These are phyloP conservation scores for Mikania micrantha DNA, from an alignment of 129 eudicot genomes.

Conservation along the genomic window DNA sequence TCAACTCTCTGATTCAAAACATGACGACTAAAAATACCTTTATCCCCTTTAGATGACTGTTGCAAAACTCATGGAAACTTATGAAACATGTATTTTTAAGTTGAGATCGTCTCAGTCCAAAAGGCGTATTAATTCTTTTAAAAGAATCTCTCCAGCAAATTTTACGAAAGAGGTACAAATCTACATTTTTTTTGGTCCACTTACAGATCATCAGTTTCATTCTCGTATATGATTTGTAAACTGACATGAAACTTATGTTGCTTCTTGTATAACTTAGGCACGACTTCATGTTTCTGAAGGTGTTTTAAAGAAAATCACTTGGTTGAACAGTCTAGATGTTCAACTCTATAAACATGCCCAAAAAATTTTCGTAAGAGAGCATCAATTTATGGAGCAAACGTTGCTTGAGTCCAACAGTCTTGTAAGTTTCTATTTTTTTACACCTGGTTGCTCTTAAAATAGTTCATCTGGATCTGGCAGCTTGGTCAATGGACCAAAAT, in stretches of 20 bases:
- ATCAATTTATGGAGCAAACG: constrained; percentile 35
- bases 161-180: constrained; percentile 83
- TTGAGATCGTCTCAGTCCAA: constrained; percentile 60
- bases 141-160: constrained; percentile 67
- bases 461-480: neutral
- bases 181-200: neutral
- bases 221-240: neutral
- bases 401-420: constrained; percentile 19
- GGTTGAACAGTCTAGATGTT: constrained; percentile 58
- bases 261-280: constrained; percentile 30
- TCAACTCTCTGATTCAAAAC: neutral
- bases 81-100: constrained; percentile 57
- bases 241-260: neutral
- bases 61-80: constrained; percentile 45
- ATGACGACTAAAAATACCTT: constrained; percentile 5
- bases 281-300: constrained; percentile 53
- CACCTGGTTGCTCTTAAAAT: constrained; percentile 3
- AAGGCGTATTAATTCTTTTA: constrained; percentile 54
- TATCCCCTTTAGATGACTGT: constrained; percentile 39
- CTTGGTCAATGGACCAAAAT: neutral
- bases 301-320: constrained; percentile 51
- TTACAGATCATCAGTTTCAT: neutral
- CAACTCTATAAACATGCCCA: constrained; percentile 77
- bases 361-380: constrained; percentile 47
- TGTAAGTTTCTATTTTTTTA: constrained; percentile 28